Conservation (phyloP, 805 yeast genomes). For the Yamadazyma ubonensis region DNA sequence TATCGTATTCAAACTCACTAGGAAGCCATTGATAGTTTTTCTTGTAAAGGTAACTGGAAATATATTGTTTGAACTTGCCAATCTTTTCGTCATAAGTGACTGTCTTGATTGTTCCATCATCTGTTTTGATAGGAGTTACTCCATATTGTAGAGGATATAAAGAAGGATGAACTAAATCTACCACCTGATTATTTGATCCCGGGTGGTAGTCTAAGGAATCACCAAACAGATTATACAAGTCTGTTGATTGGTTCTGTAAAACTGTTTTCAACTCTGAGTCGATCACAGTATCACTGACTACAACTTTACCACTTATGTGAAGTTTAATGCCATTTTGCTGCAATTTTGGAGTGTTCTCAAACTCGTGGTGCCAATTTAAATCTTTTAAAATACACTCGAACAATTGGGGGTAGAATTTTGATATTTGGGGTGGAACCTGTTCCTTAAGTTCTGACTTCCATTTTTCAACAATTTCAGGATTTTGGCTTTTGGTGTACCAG, state of each 20-base stretch:
- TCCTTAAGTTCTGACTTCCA: slow-evolving; percentile 16
- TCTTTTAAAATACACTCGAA: slow-evolving; percentile 27
- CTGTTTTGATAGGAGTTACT: slow-evolving; percentile 19
- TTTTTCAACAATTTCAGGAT: slow-evolving; percentile 16
- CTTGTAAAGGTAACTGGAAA: slow-evolving; percentile 19
- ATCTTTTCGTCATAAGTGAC: slow-evolving; percentile 11
- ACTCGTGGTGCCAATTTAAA: slow-evolving; percentile 26
- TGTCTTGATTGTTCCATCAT: slow-evolving; percentile 9
- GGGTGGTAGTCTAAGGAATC: slow-evolving; percentile 37
- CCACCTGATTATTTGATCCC: slow-evolving; percentile 32
- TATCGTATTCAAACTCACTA: slow-evolving; percentile 16
- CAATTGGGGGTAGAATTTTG: slow-evolving; percentile 20
- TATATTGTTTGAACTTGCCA: slow-evolving; percentile 12
- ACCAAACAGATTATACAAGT: slow-evolving; percentile 16
- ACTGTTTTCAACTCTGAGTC: slow-evolving; percentile 8
- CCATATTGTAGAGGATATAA: slow-evolving; percentile 36
- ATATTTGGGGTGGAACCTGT: too few species aligned
- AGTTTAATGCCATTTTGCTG: slow-evolving; percentile 15
- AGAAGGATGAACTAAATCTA: slow-evolving; percentile 43
- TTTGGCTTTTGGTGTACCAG: slow-evolving; percentile 21
- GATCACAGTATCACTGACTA: slow-evolving; percentile 21
- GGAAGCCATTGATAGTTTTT: slow-evolving; percentile 41
- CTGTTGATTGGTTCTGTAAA: slow-evolving; percentile 15
- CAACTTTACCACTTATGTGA: slow-evolving; percentile 21
- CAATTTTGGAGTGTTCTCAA: slow-evolving; percentile 14